Evolutionary conservation across 225 moss, liverwort and hornwort species (phyloP).

Genomic region (Marchantia paleacea): DNA sequence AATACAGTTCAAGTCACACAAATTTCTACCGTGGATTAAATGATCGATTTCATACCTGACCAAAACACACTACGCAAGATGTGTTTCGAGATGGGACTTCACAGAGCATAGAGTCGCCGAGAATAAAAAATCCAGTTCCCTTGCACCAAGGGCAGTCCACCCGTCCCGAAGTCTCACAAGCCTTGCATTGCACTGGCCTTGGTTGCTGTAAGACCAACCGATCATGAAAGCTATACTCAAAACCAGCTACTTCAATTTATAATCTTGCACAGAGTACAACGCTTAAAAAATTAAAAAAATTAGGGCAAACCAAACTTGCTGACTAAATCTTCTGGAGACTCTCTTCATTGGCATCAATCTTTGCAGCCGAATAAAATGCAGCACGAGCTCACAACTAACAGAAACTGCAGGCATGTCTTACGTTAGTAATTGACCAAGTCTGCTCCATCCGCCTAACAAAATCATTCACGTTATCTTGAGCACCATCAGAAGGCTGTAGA

Average conservation of each 20-base stretch:
- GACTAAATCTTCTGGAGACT: too few relatives aligned
- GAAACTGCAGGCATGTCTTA: slow-evolving; percentile 20
- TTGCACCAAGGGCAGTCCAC: slow-evolving; percentile 92
- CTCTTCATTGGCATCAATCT: neutral
- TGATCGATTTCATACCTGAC: slow-evolving; percentile 49
- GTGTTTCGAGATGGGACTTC: slow-evolving; percentile 97
- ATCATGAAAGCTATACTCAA: slow-evolving; percentile 20
- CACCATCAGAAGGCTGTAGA: slow-evolving; percentile 69
- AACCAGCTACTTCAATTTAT: neutral
- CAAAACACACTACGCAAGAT: slow-evolving; percentile 79
- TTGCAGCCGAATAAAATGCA: neutral
- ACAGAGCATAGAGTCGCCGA: slow-evolving; percentile 91
- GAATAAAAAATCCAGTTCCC: slow-evolving; percentile 88
- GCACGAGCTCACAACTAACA: neutral
- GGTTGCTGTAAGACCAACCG: slow-evolving; percentile 61
- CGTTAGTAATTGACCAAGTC: slow-evolving; percentile 90
- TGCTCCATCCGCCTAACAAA: slow-evolving; percentile 89
- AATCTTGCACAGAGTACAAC: neutral
- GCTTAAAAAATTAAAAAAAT: neutral
- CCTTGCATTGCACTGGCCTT: slow-evolving; percentile 76
- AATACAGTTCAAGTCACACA: too few relatives aligned
- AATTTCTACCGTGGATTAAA: too few relatives aligned
- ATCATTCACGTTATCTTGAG: slow-evolving; percentile 61
- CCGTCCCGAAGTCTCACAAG: slow-evolving; percentile 71
- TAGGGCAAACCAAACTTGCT: neutral